These are phyloP conservation scores for Aspergillus bombycis DNA, from an alignment of 2,329 filamentous ascomycete species.

Conservation along the genomic window DNA sequence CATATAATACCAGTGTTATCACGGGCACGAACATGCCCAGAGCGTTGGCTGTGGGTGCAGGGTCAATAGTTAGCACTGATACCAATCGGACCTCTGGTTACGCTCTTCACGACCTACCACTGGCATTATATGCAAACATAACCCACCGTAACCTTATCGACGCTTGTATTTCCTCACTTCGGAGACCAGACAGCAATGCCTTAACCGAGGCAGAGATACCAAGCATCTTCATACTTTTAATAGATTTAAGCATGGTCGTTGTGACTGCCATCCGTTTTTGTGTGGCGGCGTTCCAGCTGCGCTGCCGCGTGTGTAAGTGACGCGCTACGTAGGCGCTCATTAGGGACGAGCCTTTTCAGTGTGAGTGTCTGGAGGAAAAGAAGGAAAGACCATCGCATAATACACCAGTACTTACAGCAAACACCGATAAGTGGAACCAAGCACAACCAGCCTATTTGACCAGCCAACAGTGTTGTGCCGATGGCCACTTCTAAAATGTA, in stretches of 20 bases:
- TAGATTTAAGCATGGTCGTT: neutral
- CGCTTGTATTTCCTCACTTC: no score
- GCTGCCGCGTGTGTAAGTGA: neutral
- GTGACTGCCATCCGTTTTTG: slow-evolving; percentile 1
- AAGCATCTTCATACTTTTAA: slow-evolving; percentile 9
- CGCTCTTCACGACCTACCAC: neutral
- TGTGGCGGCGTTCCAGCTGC: neutral
- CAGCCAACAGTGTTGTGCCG: neutral
- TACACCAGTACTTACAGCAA: neutral
- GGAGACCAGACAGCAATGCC: no score
- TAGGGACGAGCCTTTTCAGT: no score
- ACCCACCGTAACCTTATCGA: neutral
- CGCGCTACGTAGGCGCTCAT: slow-evolving; percentile 6
- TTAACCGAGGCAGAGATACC: neutral
- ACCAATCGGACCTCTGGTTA: neutral
- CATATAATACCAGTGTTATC: neutral
- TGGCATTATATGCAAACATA: slow-evolving; percentile 1
- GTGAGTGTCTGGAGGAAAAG: no score
- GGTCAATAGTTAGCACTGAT: no score
- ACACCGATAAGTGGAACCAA: neutral
- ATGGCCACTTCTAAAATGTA: neutral
- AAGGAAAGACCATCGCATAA: no score
- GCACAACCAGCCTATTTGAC: neutral
- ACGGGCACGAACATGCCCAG: slow-evolving; percentile 2
- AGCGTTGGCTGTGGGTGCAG: neutral